phyloP scores from a whole-genome alignment of 169 alveolate genomes.

The Plasmodium coatneyi region DNA sequence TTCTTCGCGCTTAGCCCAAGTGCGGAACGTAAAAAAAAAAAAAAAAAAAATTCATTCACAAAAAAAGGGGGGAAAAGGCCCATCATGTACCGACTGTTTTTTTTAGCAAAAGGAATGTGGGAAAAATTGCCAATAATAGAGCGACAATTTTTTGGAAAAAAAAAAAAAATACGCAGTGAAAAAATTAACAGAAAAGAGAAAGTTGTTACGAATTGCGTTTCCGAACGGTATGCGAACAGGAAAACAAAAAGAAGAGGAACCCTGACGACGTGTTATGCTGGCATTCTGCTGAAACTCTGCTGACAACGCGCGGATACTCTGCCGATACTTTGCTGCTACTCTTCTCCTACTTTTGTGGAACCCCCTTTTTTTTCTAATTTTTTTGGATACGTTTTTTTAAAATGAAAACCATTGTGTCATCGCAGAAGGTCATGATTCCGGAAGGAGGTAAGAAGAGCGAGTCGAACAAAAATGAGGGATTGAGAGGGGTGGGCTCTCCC shows the following conservation, averaged over 20 bases:
- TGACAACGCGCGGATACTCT: neutral
- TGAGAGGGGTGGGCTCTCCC: neutral
- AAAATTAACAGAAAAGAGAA: neutral
- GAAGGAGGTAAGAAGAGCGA: slow-evolving; percentile 79
- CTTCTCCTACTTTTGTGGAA: neutral
- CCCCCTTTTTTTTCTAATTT: neutral
- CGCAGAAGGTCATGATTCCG: slow-evolving; percentile 81
- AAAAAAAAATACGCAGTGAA: neutral
- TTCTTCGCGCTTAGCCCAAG: neutral
- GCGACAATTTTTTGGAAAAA: neutral
- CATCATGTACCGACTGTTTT: too few relatives aligned
- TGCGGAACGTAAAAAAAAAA: neutral
- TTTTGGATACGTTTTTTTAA: slow-evolving; percentile 21
- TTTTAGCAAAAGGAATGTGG: neutral
- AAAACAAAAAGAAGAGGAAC: neutral
- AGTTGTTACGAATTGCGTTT: neutral
- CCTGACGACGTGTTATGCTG: neutral
- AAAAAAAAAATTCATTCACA: neutral
- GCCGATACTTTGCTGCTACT: neutral
- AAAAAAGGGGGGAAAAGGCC: neutral
- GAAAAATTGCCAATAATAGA: neutral
- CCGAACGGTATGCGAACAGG: neutral
- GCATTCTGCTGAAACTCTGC: too few relatives aligned
- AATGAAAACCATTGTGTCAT: slow-evolving; percentile 82
- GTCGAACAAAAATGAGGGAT: neutral